A percentile compares a stretch with the other conserved stretches of the same genome.
Conservation (phyloP, 169 alveolate species). For the Eimeria necatrix region DNA sequence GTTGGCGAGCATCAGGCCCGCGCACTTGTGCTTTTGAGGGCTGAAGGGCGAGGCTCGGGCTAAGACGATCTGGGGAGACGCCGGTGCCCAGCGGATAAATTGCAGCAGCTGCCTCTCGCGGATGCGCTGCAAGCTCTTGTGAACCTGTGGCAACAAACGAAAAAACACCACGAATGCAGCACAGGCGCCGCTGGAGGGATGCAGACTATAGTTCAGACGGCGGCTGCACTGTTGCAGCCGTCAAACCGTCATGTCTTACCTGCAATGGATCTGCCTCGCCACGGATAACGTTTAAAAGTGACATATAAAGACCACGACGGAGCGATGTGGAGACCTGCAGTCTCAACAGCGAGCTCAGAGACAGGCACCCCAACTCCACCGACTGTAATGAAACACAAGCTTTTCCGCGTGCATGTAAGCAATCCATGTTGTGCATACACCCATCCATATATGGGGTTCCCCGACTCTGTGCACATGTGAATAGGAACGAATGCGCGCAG, state of each 20-base stretch:
- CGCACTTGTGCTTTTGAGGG: constrained; percentile 97
- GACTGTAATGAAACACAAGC: neutral
- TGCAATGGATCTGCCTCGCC: constrained; percentile 97
- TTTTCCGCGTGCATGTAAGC: constrained; percentile 57
- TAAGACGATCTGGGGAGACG: constrained; percentile 98
- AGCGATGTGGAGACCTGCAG: constrained; percentile 88
- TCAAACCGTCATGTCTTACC: constrained; percentile 17
- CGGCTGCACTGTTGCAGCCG: neutral
- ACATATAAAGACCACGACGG: constrained; percentile 94
- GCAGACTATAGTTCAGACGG: constrained; percentile 67
- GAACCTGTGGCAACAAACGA: constrained; percentile 87
- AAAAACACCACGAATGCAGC: neutral
- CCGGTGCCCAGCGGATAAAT: constrained; percentile 99
- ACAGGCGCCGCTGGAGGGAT: neutral
- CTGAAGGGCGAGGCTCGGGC: constrained; percentile 98
- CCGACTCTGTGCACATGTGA: no score
- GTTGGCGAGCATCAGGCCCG: constrained; percentile 99
- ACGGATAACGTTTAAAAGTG: constrained; percentile 95
- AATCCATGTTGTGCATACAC: constrained; percentile 86
- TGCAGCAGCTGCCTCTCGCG: constrained; percentile 94
- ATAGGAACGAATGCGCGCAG: no score
- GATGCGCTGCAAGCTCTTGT: constrained; percentile 95
- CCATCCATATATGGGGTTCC: constrained; percentile 34
- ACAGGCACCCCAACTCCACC: neutral
- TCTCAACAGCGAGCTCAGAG: neutral